These are phyloP conservation scores for Lippia alba DNA, from an alignment of 305 asterid species.

Conservation along the genomic window DNA sequence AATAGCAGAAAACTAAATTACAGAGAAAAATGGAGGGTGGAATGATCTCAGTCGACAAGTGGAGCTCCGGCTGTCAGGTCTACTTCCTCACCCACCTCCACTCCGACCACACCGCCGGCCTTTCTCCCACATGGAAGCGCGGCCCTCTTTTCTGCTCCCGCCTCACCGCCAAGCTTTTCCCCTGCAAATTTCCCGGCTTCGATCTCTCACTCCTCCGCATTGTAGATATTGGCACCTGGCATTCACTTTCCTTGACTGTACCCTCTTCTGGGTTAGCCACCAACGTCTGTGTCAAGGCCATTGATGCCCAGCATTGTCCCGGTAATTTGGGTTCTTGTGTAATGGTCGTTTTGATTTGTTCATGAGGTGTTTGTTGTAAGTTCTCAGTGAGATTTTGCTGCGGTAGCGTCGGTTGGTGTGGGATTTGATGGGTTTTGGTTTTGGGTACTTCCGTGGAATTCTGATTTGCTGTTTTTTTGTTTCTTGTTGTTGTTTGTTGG, in stretches of 20 bases:
- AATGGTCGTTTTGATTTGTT: constrained; percentile 10
- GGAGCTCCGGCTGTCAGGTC: constrained; percentile 80
- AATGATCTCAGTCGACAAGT: constrained; percentile 82
- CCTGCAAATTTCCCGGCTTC: constrained; percentile 74
- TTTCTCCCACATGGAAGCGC: constrained; percentile 62
- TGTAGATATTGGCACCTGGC: constrained; percentile 65
- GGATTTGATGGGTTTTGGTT: background rate
- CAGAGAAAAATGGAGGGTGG: constrained; percentile 62
- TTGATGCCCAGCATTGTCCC: constrained; percentile 86
- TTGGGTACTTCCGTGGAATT: background rate
- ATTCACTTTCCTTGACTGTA: constrained; percentile 52
- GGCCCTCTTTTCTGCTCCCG: constrained; percentile 85
- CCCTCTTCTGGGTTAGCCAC: constrained; percentile 59
- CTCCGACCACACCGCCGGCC: constrained; percentile 83
- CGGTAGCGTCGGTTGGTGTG: background rate
- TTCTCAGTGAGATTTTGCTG: constrained; percentile 34
- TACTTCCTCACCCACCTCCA: constrained; percentile 91
- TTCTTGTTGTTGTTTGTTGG: background rate
- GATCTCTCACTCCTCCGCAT: constrained; percentile 72
- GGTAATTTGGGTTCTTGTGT: constrained; percentile 42
- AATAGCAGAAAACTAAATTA: too few relatives aligned
- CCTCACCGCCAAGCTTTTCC: constrained; percentile 65
- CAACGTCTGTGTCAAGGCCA: constrained; percentile 56
- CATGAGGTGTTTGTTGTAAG: constrained; percentile 38
- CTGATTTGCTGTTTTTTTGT: constrained; percentile 9